Base-by-base conservation (phyloP, 2,329 filamentous ascomycete genomes). In the Nigrospora oryzae region DNA sequence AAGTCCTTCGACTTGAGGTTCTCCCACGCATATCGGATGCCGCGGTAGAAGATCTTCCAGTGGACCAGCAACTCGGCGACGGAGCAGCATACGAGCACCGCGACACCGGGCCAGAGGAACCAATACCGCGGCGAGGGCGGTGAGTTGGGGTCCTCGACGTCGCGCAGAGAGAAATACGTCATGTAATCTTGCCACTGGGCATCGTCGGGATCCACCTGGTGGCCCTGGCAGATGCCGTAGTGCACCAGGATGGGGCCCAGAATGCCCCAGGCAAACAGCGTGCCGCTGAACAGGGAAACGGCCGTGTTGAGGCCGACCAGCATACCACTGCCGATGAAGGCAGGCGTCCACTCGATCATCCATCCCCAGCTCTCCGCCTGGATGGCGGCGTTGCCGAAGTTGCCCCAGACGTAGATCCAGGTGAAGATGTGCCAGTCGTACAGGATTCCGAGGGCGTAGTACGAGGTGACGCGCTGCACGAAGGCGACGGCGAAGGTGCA, bases 311-410 rank as follows among this genome's bases (percentile, higher is more conserved):
- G 57, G 46, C 69, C 70, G 40, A 73, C 69, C 42, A 73, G 65
- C 64, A 73, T 71, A 32, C 69, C 70, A 23, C 32, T 35, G 15
- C 40, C 39, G 31, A 34, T 28, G 23, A 28, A 28, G 23, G 23
- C 23, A 0, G 75, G 74, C 1, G 75, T 79, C 63, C 66, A 76
- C 53, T 79, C 74, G 43, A 77, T 63, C 52, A 68, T 64, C 76
- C 75, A 80, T 38, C 74, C 74, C 75, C 75, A 81, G 49, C 69
- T 76, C 61, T 80, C 76, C 13, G 74, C 67, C 43, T 68, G 64
- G 47, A 79, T 61, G 5, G 75, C 75, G 37, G 61, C 62, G 51
- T 68, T 71, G 38, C 66, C 69, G 57, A 74, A 71, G 46, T 68
- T 60, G 46, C 68, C 67, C 74, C 74, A 79, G 55, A 75, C 74